Evolutionary conservation across 345 rosid species (phyloP), one percentile per base, ranked within the genome.

Genomic region (Linum trigynum): DNA sequence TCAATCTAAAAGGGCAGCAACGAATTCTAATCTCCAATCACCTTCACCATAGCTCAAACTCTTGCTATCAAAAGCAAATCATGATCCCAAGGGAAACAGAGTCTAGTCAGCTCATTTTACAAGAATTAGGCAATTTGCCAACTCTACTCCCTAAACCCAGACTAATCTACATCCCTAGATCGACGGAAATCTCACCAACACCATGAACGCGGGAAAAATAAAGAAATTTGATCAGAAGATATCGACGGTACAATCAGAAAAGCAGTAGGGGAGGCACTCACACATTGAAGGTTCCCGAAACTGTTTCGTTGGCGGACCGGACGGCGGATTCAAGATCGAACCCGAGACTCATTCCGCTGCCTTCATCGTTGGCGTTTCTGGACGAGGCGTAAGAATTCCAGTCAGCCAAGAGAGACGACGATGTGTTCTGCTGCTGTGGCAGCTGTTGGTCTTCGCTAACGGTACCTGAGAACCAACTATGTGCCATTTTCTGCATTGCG

Each of bases 201-300:
- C 32, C 32, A 23, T 23, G 32, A 23, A 23, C 32, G 32, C 32
- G 32, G 32, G 32, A 23, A 23, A 23, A 23, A 23, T 23, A 1
- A 23, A 23, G 32, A 23, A 23, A 23, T 23, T 23, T 23, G 32
- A 23, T 23, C 32, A 23, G 32, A 23, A 23, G 32, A 23, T 23
- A 23, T 41, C 45, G 9, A 41, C 9, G 45, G 5, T 41, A 4
- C 45, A 41, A 41, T 41, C 45, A 42, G 23, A 23, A 38, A 57
- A 37, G 40, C 3, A 7, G 3, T 15, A 39, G 5, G 36, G 8
- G 23, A 5, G 41, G 12, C n/a, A 37, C 59, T 69, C 70, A 74
- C 78, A 74, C 78, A 37, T 59, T 70, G 71, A 74, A 63, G 78
- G 78, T 74, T 17, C 71, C 71, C 36, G 74, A 38, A 57, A 74